phyloP scores from a whole-genome alignment of 75 land plant genomes.

The Pinus albicaulis region DNA sequence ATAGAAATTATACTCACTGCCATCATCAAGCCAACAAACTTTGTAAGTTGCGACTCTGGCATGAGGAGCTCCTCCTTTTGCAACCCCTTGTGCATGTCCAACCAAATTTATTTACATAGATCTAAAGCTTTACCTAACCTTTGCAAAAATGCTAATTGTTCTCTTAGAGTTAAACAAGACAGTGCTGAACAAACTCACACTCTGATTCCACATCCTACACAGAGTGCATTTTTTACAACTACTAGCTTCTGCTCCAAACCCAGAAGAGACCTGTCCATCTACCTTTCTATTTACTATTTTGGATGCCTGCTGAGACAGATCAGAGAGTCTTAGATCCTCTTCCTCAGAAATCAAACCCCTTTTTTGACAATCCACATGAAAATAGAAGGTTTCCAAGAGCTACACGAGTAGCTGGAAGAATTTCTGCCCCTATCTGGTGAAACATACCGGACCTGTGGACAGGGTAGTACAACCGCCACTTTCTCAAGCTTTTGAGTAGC shows the following conservation, averaged over 20 bases:
- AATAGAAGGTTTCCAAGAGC: slow-evolving; percentile 27
- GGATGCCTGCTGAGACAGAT: slow-evolving; percentile 39
- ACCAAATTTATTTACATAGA: slow-evolving; percentile 4
- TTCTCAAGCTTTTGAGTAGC: slow-evolving; percentile 21
- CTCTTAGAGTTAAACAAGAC: slow-evolving; percentile 3
- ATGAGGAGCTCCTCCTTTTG: too few species aligned
- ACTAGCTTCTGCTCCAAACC: slow-evolving; percentile 25
- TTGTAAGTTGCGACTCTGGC: too few species aligned
- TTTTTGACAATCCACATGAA: slow-evolving; percentile 22
- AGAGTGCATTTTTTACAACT: slow-evolving; percentile 31
- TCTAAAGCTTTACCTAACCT: slow-evolving; percentile 27
- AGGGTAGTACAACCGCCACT: slow-evolving; percentile 35
- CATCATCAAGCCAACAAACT: too few species aligned
- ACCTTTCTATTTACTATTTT: slow-evolving; percentile 26
- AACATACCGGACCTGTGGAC: slow-evolving; percentile 23
- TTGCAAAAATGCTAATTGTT: slow-evolving; percentile 25
- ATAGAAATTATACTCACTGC: too few species aligned
- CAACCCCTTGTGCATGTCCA: slow-evolving; percentile 31
- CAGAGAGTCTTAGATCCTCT: slow-evolving; percentile 26
- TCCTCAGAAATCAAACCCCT: slow-evolving; percentile 15
- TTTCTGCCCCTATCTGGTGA: slow-evolving; percentile 11
- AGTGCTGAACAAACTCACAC: slow-evolving; percentile 28
- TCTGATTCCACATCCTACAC: slow-evolving; percentile 33
- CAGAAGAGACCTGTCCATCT: slow-evolving; percentile 25
- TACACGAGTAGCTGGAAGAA: slow-evolving; percentile 22